Evolutionary conservation across 192 early-diverging fungal genomes (phyloP).

Genomic region (Pilaira anomala): DNA sequence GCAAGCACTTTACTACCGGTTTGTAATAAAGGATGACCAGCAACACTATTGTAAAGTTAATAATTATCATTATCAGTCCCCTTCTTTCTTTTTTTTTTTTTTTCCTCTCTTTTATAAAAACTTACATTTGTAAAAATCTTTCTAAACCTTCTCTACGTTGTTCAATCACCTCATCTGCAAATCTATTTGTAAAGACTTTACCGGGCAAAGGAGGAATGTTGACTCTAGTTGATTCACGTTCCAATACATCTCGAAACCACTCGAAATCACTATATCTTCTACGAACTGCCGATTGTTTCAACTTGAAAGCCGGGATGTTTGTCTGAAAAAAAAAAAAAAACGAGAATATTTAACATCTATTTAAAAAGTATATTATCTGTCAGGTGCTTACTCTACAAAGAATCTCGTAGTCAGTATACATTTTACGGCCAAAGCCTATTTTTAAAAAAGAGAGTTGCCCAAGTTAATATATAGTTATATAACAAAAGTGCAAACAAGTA

Average conservation of each 20-base stretch:
- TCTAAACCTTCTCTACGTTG: slow-evolving; percentile 85
- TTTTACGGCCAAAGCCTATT: slow-evolving; percentile 69
- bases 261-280: slow-evolving; percentile 98
- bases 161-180: slow-evolving; percentile 96
- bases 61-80: neutral
- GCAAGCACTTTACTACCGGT: slow-evolving; percentile 92
- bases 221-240: slow-evolving; percentile 86
- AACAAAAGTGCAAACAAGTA: slow-evolving; percentile 1
- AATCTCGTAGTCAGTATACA: slow-evolving; percentile 96
- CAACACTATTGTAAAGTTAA: slow-evolving; percentile 52
- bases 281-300: slow-evolving; percentile 76
- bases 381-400: slow-evolving; percentile 71
- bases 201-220: slow-evolving; percentile 95
- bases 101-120: slow-evolving; percentile 18
- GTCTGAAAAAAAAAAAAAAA: slow-evolving; percentile 51
- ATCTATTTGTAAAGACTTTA: slow-evolving; percentile 95
- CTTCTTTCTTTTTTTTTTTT: neutral
- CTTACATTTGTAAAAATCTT: slow-evolving; percentile 93
- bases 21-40: slow-evolving; percentile 95
- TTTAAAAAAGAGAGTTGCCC: slow-evolving; percentile 2
- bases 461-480: neutral
- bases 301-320: slow-evolving; percentile 96
- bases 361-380: neutral
- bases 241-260: slow-evolving; percentile 95
- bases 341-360: neutral